phyloP scores from a whole-genome alignment of 23 red algal species.

The Gracilaria gracilis region DNA sequence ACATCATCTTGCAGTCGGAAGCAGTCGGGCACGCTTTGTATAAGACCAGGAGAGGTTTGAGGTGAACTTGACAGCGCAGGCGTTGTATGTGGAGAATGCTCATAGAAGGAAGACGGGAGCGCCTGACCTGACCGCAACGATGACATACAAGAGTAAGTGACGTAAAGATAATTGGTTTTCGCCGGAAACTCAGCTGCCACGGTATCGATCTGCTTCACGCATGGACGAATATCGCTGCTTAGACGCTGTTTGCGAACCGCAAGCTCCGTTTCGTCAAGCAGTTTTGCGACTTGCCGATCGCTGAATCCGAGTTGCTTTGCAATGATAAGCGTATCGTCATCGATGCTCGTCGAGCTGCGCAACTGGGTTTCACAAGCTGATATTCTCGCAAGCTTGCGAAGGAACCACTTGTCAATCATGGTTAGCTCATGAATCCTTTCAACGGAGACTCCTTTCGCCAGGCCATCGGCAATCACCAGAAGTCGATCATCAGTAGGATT shows the following conservation, averaged over 20 bases:
- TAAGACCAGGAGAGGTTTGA: neutral
- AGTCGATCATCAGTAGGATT: constrained; percentile 93
- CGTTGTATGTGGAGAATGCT: neutral
- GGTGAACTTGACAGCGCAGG: neutral
- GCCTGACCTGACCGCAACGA: constrained; percentile 1
- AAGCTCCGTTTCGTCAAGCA: constrained; percentile 91
- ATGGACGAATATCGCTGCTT: constrained; percentile 63
- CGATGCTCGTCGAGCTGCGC: constrained; percentile 35
- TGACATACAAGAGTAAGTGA: constrained; percentile 78
- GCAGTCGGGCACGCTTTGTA: constrained; percentile 14
- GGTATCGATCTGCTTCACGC: constrained; percentile 97
- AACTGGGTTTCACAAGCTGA: constrained; percentile 58
- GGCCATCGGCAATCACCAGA: constrained; percentile 88
- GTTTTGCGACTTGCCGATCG: constrained; percentile 83
- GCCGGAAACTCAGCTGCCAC: constrained; percentile 99
- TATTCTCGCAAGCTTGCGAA: constrained; percentile 83
- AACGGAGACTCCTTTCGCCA: constrained; percentile 83
- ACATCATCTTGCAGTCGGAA: constrained; percentile 75
- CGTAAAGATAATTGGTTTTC: constrained; percentile 97
- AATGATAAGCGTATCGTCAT: constrained; percentile 64
- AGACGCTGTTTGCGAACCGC: constrained; percentile 85
- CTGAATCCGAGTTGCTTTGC: constrained; percentile 96
- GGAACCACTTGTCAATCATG: constrained; percentile 95
- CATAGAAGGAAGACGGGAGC: neutral
- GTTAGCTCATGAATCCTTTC: constrained; percentile 89